Conservation (phyloP, 208 protist genomes). For the Acanthamoeba comandoni region DNA sequence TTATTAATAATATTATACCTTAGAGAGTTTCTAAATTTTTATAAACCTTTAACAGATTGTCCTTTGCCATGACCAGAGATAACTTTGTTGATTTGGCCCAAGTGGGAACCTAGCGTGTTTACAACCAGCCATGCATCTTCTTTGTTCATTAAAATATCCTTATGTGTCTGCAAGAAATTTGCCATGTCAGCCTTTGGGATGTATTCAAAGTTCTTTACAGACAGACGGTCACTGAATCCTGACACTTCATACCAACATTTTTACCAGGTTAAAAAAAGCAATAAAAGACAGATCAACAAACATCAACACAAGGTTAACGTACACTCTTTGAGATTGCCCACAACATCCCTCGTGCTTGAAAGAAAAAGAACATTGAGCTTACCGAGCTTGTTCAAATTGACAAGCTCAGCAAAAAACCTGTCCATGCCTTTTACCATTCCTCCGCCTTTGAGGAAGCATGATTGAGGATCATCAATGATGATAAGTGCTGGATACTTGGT, state of each 20-base stretch:
- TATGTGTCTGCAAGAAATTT: not conserved
- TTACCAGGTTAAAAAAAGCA: slow-evolving; percentile 4
- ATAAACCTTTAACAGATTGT: no score
- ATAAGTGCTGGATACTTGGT: no score
- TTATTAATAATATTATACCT: no score
- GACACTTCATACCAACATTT: not conserved
- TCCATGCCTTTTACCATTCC: not conserved
- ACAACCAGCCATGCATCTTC: not conserved
- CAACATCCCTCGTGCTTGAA: not conserved
- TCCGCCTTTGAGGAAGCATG: not conserved
- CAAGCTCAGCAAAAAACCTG: not conserved
- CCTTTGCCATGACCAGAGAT: no score
- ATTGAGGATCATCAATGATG: slow-evolving; percentile 16
- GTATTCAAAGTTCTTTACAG: slow-evolving; percentile 13
- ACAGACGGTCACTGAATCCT: not conserved
- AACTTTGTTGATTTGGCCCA: slow-evolving; percentile 10
- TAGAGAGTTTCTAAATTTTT: no score
- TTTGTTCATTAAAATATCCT: not conserved
- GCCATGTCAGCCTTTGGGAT: no score
- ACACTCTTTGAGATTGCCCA: not conserved
- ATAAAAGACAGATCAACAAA: slow-evolving; percentile 9
- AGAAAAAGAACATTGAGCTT: slow-evolving; percentile 16
- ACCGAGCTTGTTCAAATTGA: not conserved
- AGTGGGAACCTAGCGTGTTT: not conserved
- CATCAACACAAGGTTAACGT: not conserved